These are phyloP conservation scores for Sugiyamaella xylanicola DNA, from an alignment of 1,139 yeast species.

Conservation along the genomic window DNA sequence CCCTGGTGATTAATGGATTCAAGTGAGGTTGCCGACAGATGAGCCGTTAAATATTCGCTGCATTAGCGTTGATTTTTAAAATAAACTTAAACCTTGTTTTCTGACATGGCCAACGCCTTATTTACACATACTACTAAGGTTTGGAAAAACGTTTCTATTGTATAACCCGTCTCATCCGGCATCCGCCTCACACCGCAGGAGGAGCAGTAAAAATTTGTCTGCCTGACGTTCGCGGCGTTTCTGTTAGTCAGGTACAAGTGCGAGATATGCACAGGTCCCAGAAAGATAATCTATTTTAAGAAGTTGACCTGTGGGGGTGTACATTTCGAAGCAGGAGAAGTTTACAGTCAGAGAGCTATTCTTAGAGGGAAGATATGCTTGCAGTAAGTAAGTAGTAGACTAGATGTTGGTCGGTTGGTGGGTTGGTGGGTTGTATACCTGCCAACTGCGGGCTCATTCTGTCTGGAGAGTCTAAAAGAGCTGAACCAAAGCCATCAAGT, in stretches of 20 bases:
- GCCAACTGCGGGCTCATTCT: no score
- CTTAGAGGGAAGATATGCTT: no score
- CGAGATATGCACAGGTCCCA: neutral
- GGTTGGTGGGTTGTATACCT: no score
- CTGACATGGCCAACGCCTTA: neutral
- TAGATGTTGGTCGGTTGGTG: no score
- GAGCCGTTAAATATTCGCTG: neutral
- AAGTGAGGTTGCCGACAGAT: neutral
- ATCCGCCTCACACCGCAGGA: neutral
- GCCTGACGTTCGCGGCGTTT: neutral
- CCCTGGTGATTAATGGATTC: no score
- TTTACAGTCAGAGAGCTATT: neutral
- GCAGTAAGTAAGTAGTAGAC: no score
- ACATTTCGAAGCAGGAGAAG: neutral
- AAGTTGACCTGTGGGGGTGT: neutral
- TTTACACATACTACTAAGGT: neutral
- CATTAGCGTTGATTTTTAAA: neutral
- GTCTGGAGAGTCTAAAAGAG: no score
- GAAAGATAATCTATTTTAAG: neutral
- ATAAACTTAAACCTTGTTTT: neutral
- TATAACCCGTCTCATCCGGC: neutral
- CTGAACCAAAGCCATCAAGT: no score
- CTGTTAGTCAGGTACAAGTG: neutral
- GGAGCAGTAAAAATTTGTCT: neutral
- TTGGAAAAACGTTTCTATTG: neutral